Conservation (phyloP, 257 asterid species). For the Nicotiana attenuata region DNA sequence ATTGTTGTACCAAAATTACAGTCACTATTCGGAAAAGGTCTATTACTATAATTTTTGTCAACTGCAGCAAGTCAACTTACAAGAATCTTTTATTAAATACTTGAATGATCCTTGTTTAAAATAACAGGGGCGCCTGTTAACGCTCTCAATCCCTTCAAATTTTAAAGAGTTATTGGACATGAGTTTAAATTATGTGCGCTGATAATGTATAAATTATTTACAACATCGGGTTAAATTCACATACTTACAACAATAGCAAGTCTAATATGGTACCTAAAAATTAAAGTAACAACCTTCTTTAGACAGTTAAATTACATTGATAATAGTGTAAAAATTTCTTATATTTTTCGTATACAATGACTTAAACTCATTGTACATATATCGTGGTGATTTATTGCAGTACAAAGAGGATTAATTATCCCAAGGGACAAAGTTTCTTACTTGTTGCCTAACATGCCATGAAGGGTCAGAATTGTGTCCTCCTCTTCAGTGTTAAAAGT, state of each 20-base stretch:
- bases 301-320: no score
- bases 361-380: not conserved
- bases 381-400: not conserved
- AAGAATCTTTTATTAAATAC: not conserved
- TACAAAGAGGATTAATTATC: not conserved
- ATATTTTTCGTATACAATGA: not conserved
- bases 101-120: not conserved
- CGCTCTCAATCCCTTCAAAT: not conserved
- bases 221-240: not conserved
- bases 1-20: not conserved
- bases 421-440: not conserved
- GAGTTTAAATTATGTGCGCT: not conserved
- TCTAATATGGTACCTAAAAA: not conserved
- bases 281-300: no score
- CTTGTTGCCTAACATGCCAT: conserved; percentile 16
- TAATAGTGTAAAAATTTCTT: no score
- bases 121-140: not conserved
- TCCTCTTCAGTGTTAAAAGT: conserved; percentile 10
- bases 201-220: not conserved
- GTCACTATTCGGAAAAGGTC: not conserved
- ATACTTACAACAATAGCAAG: not conserved
- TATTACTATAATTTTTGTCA: not conserved
- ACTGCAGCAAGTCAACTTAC: not conserved
- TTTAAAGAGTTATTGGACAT: not conserved
- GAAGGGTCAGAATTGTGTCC: conserved; percentile 6